These are phyloP conservation scores for Aspergillus proliferans DNA, from an alignment of 2,329 filamentous ascomycete species.

Conservation along the genomic window DNA sequence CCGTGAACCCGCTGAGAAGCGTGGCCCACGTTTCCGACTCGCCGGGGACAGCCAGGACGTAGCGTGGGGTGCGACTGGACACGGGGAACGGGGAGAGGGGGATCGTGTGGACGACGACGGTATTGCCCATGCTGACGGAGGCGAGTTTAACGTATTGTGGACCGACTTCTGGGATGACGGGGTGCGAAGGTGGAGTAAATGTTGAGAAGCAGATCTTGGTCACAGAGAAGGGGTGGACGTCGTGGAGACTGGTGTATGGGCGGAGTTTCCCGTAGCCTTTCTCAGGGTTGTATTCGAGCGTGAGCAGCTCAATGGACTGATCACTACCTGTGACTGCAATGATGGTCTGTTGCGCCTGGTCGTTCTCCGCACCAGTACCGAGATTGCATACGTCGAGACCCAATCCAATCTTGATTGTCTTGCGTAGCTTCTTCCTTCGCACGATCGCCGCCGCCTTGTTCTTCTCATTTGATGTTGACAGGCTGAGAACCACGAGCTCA, in stretches of 20 bases:
- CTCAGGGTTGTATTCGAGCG: constrained; percentile 59
- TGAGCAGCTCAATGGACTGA: constrained; percentile 70
- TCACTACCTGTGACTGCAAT: constrained; percentile 77
- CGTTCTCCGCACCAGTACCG: constrained; percentile 41
- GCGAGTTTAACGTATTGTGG: constrained; percentile 68
- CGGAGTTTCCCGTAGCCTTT: constrained; percentile 43
- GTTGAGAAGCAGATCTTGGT: constrained; percentile 49
- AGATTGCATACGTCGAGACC: constrained; percentile 72
- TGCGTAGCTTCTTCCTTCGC: constrained; percentile 56
- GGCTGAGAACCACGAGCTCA: constrained; percentile 47
- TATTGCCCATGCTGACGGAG: constrained; percentile 74
- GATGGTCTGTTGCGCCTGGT: constrained; percentile 67
- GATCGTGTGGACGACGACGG: constrained; percentile 71
- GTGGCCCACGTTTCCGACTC: constrained; percentile 50
- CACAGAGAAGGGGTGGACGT: constrained; percentile 55
- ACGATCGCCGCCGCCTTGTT: constrained; percentile 39
- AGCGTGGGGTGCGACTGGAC: constrained; percentile 52
- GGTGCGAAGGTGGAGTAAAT: constrained; percentile 46
- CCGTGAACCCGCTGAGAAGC: constrained; percentile 50
- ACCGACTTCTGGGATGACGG: constrained; percentile 43
- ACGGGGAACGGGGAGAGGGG: constrained; percentile 51
- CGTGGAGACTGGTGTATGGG: constrained; percentile 46
- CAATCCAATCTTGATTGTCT: constrained; percentile 65
- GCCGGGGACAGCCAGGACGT: constrained; percentile 60
- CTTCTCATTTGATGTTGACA: constrained; percentile 15